These are phyloP conservation scores for Leucosporidium yakuticum DNA, from an alignment of 768 basidiomycete species.

Conservation along the genomic window DNA sequence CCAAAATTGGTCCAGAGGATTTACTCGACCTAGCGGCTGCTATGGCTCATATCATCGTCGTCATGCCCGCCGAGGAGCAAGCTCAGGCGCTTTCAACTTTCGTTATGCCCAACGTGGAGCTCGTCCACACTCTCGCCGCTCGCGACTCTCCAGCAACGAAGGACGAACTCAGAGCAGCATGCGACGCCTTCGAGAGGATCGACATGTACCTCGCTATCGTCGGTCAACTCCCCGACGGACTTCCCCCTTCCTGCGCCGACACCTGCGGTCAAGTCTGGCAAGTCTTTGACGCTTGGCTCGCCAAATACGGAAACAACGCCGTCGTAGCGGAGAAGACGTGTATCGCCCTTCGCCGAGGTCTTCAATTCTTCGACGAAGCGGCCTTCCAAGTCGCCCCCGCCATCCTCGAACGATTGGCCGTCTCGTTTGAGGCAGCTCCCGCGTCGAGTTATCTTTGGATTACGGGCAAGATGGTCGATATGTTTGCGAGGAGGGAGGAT, in stretches of 20 bases:
- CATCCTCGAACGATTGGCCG: constrained; percentile 66
- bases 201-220: constrained; percentile 86
- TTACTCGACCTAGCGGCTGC: constrained; percentile 89
- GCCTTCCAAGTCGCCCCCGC: constrained; percentile 62
- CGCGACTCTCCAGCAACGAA: constrained; percentile 55
- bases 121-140: constrained; percentile 60
- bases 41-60: constrained; percentile 87
- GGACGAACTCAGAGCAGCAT: constrained; percentile 55
- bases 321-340: constrained; percentile 75
- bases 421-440: constrained; percentile 70
- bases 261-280: constrained; percentile 75
- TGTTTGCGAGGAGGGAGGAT: constrained; percentile 66
- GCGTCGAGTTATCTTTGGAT: constrained; percentile 91
- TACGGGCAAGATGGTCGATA: constrained; percentile 71
- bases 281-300: constrained; percentile 72
- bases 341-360: constrained; percentile 73
- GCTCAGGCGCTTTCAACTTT: constrained; percentile 82
- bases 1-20: constrained; percentile 77
- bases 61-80: constrained; percentile 83
- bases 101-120: constrained; percentile 71
- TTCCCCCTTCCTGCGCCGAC: constrained; percentile 71
- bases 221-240: constrained; percentile 64
- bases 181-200: constrained; percentile 83
- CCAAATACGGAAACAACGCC: constrained; percentile 67
- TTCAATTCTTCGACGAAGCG: constrained; percentile 63